Conservation (phyloP, 768 basidiomycete genomes). For the Kwoniella newhampshirensis region DNA sequence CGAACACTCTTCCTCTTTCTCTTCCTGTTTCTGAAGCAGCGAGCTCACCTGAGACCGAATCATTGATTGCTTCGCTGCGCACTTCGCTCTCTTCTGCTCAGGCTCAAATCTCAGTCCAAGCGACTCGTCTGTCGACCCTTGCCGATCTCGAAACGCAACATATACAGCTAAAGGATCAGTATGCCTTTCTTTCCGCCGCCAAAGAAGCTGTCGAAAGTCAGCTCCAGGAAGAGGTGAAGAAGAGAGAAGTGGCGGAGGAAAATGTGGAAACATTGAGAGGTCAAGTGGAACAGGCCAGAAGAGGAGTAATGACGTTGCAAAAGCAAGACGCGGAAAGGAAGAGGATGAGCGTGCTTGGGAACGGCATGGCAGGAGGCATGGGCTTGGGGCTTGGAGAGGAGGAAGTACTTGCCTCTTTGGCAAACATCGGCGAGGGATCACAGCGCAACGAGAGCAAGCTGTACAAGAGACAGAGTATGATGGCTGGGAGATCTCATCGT, state of each 20-base stretch:
- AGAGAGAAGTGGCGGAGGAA: conserved; percentile 50
- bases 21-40: not conserved
- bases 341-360: conserved; percentile 23
- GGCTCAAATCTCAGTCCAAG: conserved; percentile 29
- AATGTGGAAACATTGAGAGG: conserved; percentile 43
- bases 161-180: conserved; percentile 34
- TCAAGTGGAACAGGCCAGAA: conserved; percentile 48
- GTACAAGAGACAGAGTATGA: conserved; percentile 37
- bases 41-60: not conserved
- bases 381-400: conserved; percentile 25
- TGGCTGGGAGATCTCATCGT: conserved; percentile 27
- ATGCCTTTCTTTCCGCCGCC: conserved; percentile 43
- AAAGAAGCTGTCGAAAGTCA: conserved; percentile 49
- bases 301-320: conserved; percentile 46
- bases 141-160: conserved; percentile 34
- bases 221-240: conserved; percentile 40
- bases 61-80: conserved; percentile 25
- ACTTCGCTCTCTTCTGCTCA: conserved; percentile 35
- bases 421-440: conserved; percentile 1
- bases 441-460: conserved; percentile 14
- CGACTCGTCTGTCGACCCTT: conserved; percentile 23
- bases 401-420: conserved; percentile 9
- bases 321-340: conserved; percentile 49
- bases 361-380: conserved; percentile 14
- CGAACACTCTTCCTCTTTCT: conserved; percentile 6